A percentile compares a stretch with the other conserved stretches of the same genome.
Conservation (phyloP, 345 rosid species). For the Salix udensis region DNA sequence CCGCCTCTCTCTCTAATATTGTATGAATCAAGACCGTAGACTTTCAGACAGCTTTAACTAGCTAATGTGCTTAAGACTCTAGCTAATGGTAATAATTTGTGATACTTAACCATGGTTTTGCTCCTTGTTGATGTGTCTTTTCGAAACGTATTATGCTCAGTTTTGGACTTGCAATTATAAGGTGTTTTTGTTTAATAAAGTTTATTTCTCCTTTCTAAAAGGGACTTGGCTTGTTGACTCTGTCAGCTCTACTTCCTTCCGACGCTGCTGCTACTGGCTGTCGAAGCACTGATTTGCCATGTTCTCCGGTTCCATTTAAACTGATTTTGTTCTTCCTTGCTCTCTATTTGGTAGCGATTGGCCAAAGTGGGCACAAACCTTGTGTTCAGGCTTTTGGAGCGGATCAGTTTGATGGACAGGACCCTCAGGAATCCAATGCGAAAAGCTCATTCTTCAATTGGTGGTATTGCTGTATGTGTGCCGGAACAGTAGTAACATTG, state of each 20-base stretch:
- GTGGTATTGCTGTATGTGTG: conserved; percentile 19
- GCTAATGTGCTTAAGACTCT: too few relatives aligned
- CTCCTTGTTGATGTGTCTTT: neutral
- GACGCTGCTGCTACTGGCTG: conserved; percentile 1
- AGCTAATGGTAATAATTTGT: too few relatives aligned
- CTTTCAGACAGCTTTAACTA: too few relatives aligned
- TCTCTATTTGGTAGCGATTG: conserved; percentile 19
- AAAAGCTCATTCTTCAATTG: conserved; percentile 30
- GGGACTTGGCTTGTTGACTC: conserved; percentile 29
- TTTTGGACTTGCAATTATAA: neutral
- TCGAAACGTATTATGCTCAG: neutral
- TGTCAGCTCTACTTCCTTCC: conserved; percentile 18
- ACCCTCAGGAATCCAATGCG: conserved; percentile 16
- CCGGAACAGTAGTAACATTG: conserved; percentile 13
- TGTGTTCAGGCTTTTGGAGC: conserved; percentile 33
- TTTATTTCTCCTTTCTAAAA: neutral
- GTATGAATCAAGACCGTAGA: neutral
- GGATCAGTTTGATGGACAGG: conserved; percentile 26
- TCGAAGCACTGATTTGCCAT: neutral
- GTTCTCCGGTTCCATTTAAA: neutral
- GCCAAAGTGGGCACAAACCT: conserved; percentile 29
- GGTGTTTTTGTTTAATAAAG: neutral
- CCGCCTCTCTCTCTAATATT: neutral
- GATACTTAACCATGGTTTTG: too few relatives aligned
- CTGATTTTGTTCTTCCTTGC: conserved; percentile 24